Evolutionary conservation across 202 grass and related monocot species (phyloP), one percentile per base, ranked within the genome.

Genomic region (Zoysia matrella): DNA sequence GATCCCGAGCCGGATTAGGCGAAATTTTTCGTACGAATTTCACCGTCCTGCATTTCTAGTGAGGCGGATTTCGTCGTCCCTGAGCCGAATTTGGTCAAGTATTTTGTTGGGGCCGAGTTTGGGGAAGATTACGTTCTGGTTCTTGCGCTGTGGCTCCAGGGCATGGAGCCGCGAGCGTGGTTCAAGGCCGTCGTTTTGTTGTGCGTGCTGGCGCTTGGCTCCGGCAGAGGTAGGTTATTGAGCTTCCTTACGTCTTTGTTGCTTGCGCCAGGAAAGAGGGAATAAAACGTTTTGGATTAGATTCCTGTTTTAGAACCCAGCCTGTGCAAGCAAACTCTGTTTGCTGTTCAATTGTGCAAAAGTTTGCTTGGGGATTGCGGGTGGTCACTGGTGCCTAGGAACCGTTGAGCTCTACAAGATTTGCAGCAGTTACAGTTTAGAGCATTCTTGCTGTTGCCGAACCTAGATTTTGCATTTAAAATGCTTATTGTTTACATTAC

Each of bases 221-320:
- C 63, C 80, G 91, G 91, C 60, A 90, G 91, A 90, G 88, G 91
- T 90, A 72, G 83, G 44, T 81, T 81, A 8, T 81, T 80, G 5
- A 18, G 11, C 30, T 13, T 69, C 30, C 51, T 43, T 53, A 43
- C 10, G 1, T 57, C 15, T 5, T 73, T 36, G 10, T 2, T 78
- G 7, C 11, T 42, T 13, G 45, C 9, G 6, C 39, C 9, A 2
- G 6, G 56, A 14, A 49, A 55, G 39, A 40, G 5, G 15, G 13
- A 55, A 55, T 12, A 4, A 53, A 15, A 16, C 11, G 13, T 75
- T 60, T 22, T 77, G 65, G 15, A 6, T 43, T 80, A 11, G 45
- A 66, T 68, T 77, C 44, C 73, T 16, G 48, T 0, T 4, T 48
- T 65, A 43, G 16, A 47, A 47, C 49, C 45, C 8, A 39, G 52